Base-by-base conservation (phyloP, 257 asterid genomes). In the Solanum verrucosum region DNA sequence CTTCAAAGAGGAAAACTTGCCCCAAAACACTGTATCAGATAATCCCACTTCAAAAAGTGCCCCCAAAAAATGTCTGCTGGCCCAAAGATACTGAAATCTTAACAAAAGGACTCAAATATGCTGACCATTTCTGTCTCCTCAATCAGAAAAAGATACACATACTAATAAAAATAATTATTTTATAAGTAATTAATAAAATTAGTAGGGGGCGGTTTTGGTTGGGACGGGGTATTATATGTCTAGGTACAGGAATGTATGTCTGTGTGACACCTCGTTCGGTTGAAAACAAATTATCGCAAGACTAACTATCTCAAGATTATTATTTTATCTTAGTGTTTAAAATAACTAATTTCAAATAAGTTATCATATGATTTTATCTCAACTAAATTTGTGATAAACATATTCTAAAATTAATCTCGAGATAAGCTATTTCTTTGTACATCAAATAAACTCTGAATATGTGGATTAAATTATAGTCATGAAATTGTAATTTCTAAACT, bases 91-190 rank as follows among this genome's bases (percentile, higher is more conserved):
- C 56, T 88, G 84, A 70, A 68, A 42, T 46, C 83, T 79, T 29
- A 42, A 79, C 83, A 81, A 44, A 68, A n/a, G 71, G 49, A 42
- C 37, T 71, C 46, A 88, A 49, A 83, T 46, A 82, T 52, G 40
- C 89, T 85, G 88, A 85, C 88, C 83, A 70, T 81, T 85, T 85
- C 83, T 63, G 74, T 11, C 82, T 83, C 21, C 82, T 59, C 21
- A 87, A 87, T 14, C 34, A 27, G 27, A 60, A 60, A 84, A n/a
- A 38, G 18, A 65, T 38, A 14, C 78, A 25, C 18, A 84, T 5
- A 16, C 40, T 65, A n/a, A 38, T 67, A n/a, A 67, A 75, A 38
- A 23, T 34, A 77, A 46, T 42, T n/a, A 46, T 4, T 9, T 27
- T 79, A 4, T 81, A 27, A 15, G 8, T 29, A 46, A 29, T 81